These are phyloP conservation scores for Mikania micrantha DNA, from an alignment of 129 eudicot genomes.

Conservation along the genomic window DNA sequence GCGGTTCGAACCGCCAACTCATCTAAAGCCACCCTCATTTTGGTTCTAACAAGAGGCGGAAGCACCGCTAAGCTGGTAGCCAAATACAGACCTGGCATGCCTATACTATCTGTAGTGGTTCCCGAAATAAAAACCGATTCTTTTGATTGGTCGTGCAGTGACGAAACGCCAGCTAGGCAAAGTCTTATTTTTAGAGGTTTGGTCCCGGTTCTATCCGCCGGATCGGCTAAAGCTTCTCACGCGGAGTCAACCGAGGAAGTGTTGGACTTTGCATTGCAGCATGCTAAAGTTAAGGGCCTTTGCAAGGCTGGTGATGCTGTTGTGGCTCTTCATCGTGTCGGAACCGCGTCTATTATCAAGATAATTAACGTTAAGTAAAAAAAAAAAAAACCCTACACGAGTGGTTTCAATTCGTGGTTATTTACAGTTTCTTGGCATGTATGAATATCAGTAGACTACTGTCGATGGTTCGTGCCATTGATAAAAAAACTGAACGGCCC, in stretches of 20 bases:
- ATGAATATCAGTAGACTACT: slow-evolving; percentile 17
- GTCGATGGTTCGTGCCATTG: slow-evolving; percentile 11
- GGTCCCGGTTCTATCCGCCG: slow-evolving; percentile 54
- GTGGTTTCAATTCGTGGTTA: background rate
- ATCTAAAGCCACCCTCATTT: slow-evolving; percentile 40
- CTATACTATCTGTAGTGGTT: slow-evolving; percentile 56
- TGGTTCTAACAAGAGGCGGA: slow-evolving; percentile 68
- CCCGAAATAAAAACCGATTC: slow-evolving; percentile 49
- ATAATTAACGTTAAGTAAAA: slow-evolving; percentile 35
- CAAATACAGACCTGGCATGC: slow-evolving; percentile 64
- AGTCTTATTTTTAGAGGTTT: slow-evolving; percentile 56
- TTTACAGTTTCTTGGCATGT: slow-evolving; percentile 11
- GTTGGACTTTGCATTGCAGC: slow-evolving; percentile 44
- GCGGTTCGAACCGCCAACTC: slow-evolving; percentile 69
- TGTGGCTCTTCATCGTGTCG: slow-evolving; percentile 52
- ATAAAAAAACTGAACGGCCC: slow-evolving; percentile 20
- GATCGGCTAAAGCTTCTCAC: slow-evolving; percentile 47
- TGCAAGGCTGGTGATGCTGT: slow-evolving; percentile 58
- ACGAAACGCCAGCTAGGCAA: slow-evolving; percentile 62
- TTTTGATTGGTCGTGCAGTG: slow-evolving; percentile 46
- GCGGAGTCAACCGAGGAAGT: slow-evolving; percentile 54
- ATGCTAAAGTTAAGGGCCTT: slow-evolving; percentile 42
- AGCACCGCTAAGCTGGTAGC: slow-evolving; percentile 63
- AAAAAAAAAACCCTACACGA: background rate
- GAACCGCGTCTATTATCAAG: slow-evolving; percentile 41